Percentiles rank a stretch among this genome's conserved stretches.
phyloP scores from a whole-genome alignment of 345 rosid genomes.

The Aethionema arabicum region DNA sequence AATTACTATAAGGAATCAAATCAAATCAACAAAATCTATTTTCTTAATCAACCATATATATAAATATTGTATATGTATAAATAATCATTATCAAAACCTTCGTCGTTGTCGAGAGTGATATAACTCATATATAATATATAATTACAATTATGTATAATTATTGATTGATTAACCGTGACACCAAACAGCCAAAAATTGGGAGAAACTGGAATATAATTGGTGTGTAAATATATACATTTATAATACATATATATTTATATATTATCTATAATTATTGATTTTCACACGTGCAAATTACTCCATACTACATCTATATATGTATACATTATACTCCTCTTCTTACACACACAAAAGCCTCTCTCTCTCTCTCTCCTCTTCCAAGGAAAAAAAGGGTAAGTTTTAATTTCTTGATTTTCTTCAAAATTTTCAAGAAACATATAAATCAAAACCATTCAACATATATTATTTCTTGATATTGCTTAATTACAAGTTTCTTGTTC shows the following conservation, averaged over 20 bases:
- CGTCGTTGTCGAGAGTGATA: too few species aligned
- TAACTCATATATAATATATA: too few species aligned
- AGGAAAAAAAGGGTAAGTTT: slow-evolving; percentile 30
- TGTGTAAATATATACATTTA: background rate
- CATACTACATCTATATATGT: slow-evolving; percentile 1
- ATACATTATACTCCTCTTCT: slow-evolving; percentile 2
- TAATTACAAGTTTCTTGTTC: too few species aligned
- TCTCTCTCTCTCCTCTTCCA: slow-evolving; percentile 18
- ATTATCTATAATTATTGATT: background rate
- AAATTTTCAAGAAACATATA: background rate
- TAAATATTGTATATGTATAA: too few species aligned
- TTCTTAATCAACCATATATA: too few species aligned
- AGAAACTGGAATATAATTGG: slow-evolving; percentile 18
- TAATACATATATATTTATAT: background rate
- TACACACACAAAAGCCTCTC: slow-evolving; percentile 9
- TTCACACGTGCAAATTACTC: slow-evolving; percentile 27
- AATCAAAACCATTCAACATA: background rate
- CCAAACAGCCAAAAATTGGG: slow-evolving; percentile 2
- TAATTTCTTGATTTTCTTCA: background rate
- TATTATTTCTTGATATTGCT: too few species aligned
- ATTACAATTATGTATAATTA: background rate
- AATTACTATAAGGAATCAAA: too few species aligned
- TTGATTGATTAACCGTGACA: slow-evolving; percentile 4
- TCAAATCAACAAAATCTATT: too few species aligned
- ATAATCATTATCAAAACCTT: too few species aligned